Conservation (phyloP, 2,329 filamentous ascomycete genomes). For the Alternaria alternata region DNA sequence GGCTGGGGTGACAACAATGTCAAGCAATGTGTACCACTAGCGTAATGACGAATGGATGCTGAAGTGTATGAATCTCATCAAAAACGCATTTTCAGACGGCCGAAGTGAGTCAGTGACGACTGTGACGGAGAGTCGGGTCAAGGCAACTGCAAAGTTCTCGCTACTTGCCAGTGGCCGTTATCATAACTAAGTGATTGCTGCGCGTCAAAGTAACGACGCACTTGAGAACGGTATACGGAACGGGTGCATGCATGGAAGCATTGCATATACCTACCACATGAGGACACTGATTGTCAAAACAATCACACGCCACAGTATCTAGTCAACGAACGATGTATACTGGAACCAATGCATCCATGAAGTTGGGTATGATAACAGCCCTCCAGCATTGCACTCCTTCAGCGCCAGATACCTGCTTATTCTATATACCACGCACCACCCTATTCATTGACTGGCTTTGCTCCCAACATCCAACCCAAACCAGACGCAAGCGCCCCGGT, state of each 20-base stretch:
- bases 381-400: background rate
- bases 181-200: background rate
- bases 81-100: background rate
- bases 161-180: too few species aligned
- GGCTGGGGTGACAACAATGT: background rate
- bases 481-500: conserved; percentile 69
- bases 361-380: background rate
- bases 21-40: background rate
- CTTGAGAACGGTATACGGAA: too few species aligned
- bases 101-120: background rate
- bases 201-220: background rate
- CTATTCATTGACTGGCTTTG: conserved; percentile 38
- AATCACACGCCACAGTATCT: background rate
- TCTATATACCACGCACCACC: background rate
- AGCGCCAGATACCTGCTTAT: background rate
- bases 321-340: background rate
- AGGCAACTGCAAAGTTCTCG: too few species aligned
- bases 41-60: background rate
- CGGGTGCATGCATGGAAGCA: background rate
- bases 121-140: background rate
- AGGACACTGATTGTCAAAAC: background rate
- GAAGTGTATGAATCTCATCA: background rate
- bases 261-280: background rate
- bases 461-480: conserved; percentile 70
- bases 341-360: background rate